Conservation (phyloP, 805 yeast genomes). For the Alloascoidea africana region DNA sequence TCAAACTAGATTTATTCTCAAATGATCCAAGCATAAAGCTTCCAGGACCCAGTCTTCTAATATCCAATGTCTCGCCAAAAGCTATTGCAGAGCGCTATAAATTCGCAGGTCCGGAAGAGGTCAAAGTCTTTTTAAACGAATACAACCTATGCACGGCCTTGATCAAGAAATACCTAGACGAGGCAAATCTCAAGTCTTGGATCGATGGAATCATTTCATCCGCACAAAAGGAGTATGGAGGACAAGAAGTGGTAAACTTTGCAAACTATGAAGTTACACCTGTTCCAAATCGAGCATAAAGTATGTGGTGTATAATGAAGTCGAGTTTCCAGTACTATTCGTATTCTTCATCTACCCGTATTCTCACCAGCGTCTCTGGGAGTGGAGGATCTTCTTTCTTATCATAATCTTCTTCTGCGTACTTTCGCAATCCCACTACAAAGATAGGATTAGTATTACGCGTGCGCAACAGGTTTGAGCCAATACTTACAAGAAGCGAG, state of each 20-base stretch:
- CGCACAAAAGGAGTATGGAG: constrained; percentile 10
- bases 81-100: constrained; percentile 6
- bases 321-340: constrained; percentile 14
- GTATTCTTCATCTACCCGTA: constrained; percentile 15
- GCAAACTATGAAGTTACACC: too few relatives aligned
- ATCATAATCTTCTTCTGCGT: constrained; percentile 27
- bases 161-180: constrained; percentile 3
- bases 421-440: constrained; percentile 23
- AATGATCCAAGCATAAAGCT: not conserved
- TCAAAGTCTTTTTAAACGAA: constrained; percentile 4
- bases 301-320: too few relatives aligned
- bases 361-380: constrained; percentile 16
- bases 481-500: constrained; percentile 32
- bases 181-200: constrained; percentile 8
- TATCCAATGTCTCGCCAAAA: not conserved
- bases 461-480: too few relatives aligned
- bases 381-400: constrained; percentile 11
- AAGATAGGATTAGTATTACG: too few relatives aligned
- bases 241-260: constrained; percentile 7
- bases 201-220: constrained; percentile 11
- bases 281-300: too few relatives aligned
- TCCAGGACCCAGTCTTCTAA: constrained; percentile 4
- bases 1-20: not conserved
- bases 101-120: constrained; percentile 5
- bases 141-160: constrained; percentile 3